Evolutionary conservation across 345 rosid species (phyloP).

Genomic region (Combretum micranthum): DNA sequence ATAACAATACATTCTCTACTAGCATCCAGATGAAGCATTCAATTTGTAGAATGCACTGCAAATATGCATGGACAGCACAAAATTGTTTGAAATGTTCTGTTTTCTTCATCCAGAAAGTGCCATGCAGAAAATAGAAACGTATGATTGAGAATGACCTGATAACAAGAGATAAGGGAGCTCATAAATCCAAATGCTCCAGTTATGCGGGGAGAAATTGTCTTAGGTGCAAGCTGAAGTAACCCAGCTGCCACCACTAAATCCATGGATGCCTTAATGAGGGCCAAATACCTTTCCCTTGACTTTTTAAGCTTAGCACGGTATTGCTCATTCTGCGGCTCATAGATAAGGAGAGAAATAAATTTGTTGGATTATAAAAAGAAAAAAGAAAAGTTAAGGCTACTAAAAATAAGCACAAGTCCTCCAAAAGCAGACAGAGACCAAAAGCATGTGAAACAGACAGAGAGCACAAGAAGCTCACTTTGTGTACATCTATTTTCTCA

Average conservation of each 20-base stretch:
- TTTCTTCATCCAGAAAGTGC: no score
- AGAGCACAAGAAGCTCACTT: conserved; percentile 29
- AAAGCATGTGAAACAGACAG: not conserved
- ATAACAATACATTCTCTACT: no score
- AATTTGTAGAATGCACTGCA: no score
- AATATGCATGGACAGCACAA: no score
- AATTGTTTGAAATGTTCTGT: no score
- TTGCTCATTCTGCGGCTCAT: conserved; percentile 51
- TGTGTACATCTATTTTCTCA: conserved; percentile 48
- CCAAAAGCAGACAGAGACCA: no score
- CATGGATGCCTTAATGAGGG: conserved; percentile 71
- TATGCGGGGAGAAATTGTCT: conserved; percentile 77
- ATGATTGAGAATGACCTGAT: conserved; percentile 50
- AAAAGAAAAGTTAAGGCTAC: no score
- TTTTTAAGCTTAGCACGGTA: conserved; percentile 67
- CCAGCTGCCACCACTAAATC: conserved; percentile 82
- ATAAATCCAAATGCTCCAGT: conserved; percentile 82
- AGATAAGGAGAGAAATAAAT: conserved; percentile 1
- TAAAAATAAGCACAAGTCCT: no score
- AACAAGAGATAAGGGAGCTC: conserved; percentile 85
- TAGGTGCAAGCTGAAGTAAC: conserved; percentile 80
- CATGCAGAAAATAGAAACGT: not conserved
- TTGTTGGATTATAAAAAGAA: no score
- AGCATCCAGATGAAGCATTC: no score
- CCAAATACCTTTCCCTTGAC: conserved; percentile 74